phyloP scores from a whole-genome alignment of 1,284 basidiomycete genomes.

The Leccinum subspadiceum region DNA sequence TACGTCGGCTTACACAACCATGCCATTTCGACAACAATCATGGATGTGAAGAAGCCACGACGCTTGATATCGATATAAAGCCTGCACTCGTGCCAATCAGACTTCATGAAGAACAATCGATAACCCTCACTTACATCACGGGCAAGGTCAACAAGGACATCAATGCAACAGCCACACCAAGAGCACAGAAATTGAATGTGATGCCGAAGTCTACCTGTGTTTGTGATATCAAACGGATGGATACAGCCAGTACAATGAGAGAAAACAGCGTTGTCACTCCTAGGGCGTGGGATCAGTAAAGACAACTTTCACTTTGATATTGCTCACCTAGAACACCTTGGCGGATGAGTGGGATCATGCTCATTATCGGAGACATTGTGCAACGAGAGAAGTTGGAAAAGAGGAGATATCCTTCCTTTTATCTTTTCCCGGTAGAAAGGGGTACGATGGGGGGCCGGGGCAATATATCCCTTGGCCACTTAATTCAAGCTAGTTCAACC shows the following conservation, averaged over 20 bases:
- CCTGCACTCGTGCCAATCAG: slow-evolving; percentile 23
- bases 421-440: background rate
- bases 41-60: slow-evolving; percentile 37
- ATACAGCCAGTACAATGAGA: slow-evolving; percentile 39
- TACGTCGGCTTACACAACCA: slow-evolving; percentile 35
- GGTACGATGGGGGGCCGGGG: background rate
- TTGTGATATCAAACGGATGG: slow-evolving; percentile 32
- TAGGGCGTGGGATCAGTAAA: slow-evolving; percentile 13
- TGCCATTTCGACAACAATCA: slow-evolving; percentile 37
- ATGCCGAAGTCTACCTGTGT: slow-evolving; percentile 14
- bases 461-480: background rate
- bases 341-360: slow-evolving; percentile 19
- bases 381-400: background rate
- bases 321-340: slow-evolving; percentile 24
- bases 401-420: background rate
- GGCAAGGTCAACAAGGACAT: slow-evolving; percentile 46
- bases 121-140: slow-evolving; percentile 40
- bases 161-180: slow-evolving; percentile 44
- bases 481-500: background rate
- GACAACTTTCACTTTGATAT: background rate
- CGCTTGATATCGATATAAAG: slow-evolving; percentile 35
- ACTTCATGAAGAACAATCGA: background rate
- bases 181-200: slow-evolving; percentile 35
- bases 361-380: slow-evolving; percentile 19
- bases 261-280: slow-evolving; percentile 31